These are phyloP conservation scores for Diutina neorugosa DNA, from an alignment of 1,139 yeast genomes.

Conservation along the genomic window DNA sequence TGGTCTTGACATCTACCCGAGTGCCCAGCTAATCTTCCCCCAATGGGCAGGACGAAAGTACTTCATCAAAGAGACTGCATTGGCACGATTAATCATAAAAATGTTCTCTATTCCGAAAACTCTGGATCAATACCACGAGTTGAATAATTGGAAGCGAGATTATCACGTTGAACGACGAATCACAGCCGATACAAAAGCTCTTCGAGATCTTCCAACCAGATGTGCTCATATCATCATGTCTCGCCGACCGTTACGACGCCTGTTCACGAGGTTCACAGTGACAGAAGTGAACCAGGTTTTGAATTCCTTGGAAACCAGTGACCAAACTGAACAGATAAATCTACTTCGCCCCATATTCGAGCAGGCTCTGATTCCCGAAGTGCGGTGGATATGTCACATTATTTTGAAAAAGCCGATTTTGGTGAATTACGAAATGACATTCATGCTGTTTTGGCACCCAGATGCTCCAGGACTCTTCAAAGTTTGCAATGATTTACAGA, in stretches of 20 bases:
- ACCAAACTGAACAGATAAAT: slow-evolving; percentile 24
- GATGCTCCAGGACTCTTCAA: slow-evolving; percentile 57
- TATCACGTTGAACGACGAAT: slow-evolving; percentile 20
- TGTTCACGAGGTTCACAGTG: slow-evolving; percentile 32
- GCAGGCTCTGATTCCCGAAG: slow-evolving; percentile 49
- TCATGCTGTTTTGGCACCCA: slow-evolving; percentile 67
- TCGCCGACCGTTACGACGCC: slow-evolving; percentile 33
- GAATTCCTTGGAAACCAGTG: slow-evolving; percentile 30
- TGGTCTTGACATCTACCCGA: slow-evolving; percentile 63
- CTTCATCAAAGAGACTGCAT: slow-evolving; percentile 38
- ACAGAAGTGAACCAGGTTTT: slow-evolving; percentile 45
- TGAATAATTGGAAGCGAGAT: slow-evolving; percentile 28
- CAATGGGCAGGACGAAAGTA: slow-evolving; percentile 44
- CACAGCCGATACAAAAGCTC: slow-evolving; percentile 17
- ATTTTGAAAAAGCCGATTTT: slow-evolving; percentile 48
- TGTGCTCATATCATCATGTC: slow-evolving; percentile 35
- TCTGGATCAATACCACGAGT: slow-evolving; percentile 22
- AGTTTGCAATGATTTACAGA: slow-evolving; percentile 54
- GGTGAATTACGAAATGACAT: slow-evolving; percentile 47
- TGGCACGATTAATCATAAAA: slow-evolving; percentile 31
- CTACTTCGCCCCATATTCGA: slow-evolving; percentile 39
- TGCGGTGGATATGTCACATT: slow-evolving; percentile 60
- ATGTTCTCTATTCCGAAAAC: slow-evolving; percentile 24
- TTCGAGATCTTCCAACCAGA: slow-evolving; percentile 34
- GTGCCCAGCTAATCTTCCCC: slow-evolving; percentile 51